A percentile compares a stretch with the other conserved stretches of the same genome.
phyloP scores from a whole-genome alignment of 192 early-diverging fungal species.

The Coemansia sp. region DNA sequence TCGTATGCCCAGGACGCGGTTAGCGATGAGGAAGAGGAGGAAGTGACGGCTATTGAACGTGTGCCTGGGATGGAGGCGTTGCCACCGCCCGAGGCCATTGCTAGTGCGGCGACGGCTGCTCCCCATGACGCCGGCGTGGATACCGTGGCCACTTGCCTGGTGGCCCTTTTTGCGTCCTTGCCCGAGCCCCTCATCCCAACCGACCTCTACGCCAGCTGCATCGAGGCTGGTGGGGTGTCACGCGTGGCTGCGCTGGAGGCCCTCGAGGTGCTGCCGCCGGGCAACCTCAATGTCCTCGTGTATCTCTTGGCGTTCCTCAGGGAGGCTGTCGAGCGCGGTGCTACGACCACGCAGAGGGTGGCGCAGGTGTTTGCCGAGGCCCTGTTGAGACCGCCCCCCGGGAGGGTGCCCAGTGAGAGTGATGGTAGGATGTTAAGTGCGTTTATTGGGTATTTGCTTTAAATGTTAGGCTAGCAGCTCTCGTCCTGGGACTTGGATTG shows the following conservation, averaged over 20 bases:
- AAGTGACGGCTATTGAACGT: background rate
- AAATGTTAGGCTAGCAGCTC: background rate
- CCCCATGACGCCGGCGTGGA: constrained; percentile 62
- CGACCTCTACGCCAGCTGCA: constrained; percentile 59
- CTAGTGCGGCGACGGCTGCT: constrained; percentile 40
- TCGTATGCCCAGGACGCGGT: background rate
- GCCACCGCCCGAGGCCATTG: constrained; percentile 53
- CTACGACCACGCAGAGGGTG: constrained; percentile 26
- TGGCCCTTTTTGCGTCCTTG: constrained; percentile 69
- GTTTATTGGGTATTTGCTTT: constrained; percentile 28
- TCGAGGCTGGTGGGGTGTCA: constrained; percentile 59
- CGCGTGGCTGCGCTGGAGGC: constrained; percentile 54
- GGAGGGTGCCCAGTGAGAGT: background rate
- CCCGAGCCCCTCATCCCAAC: constrained; percentile 72
- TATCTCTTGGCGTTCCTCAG: constrained; percentile 79
- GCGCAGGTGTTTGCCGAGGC: constrained; percentile 36
- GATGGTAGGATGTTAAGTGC: background rate
- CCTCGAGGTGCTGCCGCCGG: constrained; percentile 59
- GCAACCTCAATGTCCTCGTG: constrained; percentile 73
- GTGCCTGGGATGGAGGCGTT: constrained; percentile 1
- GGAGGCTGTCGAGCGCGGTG: constrained; percentile 55
- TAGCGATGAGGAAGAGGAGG: background rate
- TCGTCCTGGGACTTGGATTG: constrained; percentile 1
- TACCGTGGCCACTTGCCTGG: constrained; percentile 63
- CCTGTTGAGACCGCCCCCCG: constrained; percentile 24